Percentiles rank a stretch among this genome's conserved stretches.
These are phyloP conservation scores for Berkeleyomyces basicola DNA, from an alignment of 2,329 filamentous ascomycete genomes.

Conservation along the genomic window DNA sequence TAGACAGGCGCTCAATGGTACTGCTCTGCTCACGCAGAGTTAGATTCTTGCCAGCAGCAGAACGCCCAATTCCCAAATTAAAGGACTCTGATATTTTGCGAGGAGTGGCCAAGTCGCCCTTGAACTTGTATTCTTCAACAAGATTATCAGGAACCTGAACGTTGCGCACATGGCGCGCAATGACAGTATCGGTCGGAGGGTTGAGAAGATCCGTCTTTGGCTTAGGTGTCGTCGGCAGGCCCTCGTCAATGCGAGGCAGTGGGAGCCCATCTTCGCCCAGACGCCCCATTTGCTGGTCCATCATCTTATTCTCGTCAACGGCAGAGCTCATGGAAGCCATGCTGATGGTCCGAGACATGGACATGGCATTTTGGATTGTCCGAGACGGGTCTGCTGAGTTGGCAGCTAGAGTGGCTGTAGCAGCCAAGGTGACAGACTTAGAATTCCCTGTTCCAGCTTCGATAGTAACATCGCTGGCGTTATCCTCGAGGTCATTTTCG, in stretches of 20 bases:
- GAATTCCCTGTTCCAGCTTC: conserved; percentile 27
- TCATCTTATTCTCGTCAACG: conserved; percentile 31
- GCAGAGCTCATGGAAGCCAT: conserved; percentile 80
- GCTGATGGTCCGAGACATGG: conserved; percentile 49
- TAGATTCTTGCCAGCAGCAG: conserved; percentile 47
- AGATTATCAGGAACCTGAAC: conserved; percentile 83
- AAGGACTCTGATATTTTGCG: conserved; percentile 32
- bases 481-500: conserved; percentile 35
- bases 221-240: conserved; percentile 53
- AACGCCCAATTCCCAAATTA: conserved; percentile 30
- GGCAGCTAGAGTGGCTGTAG: conserved; percentile 40
- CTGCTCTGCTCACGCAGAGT: conserved; percentile 95
- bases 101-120: conserved; percentile 47
- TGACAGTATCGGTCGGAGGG: conserved; percentile 70
- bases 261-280: conserved; percentile 31
- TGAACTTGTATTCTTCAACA: conserved; percentile 68
- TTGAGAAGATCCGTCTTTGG: conserved; percentile 34
- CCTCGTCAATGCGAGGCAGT: conserved; percentile 18
- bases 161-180: conserved; percentile 74
- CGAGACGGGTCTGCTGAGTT: conserved; percentile 61
- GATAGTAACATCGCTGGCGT: conserved; percentile 57
- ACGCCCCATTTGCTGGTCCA: conserved; percentile 30
- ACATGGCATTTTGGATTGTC: conserved; percentile 22
- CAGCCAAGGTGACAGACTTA: conserved; percentile 10
- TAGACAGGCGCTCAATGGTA: conserved; percentile 88